Conservation (phyloP, 2,329 filamentous ascomycete species). For the Ascochyta lentis region DNA sequence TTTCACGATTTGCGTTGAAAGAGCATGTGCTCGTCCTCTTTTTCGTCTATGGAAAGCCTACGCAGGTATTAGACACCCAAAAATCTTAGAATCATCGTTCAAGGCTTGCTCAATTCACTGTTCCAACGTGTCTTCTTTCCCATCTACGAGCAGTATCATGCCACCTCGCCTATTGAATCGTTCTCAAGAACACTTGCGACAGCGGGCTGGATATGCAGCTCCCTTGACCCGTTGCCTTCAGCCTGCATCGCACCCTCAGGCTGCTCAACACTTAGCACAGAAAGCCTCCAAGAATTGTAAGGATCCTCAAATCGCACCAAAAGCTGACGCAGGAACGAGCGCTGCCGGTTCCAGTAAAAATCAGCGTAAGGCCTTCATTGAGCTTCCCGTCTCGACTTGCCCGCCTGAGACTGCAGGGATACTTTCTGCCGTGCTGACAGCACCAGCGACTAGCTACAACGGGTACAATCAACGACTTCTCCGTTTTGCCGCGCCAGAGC, state of each 20-base stretch:
- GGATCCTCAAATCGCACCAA: slow-evolving; percentile 2
- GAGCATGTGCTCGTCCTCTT: background rate
- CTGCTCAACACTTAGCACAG: slow-evolving; percentile 10
- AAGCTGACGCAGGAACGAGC: slow-evolving; percentile 12
- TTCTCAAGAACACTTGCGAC: background rate
- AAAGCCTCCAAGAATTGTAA: background rate
- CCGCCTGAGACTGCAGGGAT: slow-evolving; percentile 2
- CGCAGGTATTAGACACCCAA: slow-evolving; percentile 10
- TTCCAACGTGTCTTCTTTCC: background rate
- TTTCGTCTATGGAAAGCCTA: slow-evolving; percentile 19
- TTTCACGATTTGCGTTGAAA: background rate
- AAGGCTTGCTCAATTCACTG: background rate
- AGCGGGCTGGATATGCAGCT: slow-evolving; percentile 1
- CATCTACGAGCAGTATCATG: background rate
- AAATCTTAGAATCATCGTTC: background rate
- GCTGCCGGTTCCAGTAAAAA: slow-evolving; percentile 3
- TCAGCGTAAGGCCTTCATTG: background rate
- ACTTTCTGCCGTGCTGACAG: slow-evolving; percentile 10
- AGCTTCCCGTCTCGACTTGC: slow-evolving; percentile 9
- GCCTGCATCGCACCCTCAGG: background rate
- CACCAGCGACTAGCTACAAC: background rate
- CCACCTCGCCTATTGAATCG: background rate
- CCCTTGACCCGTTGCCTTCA: background rate
- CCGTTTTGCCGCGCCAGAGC: background rate
- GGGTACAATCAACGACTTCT: background rate